These are phyloP conservation scores for Rhynchosporium graminicola DNA, from an alignment of 2,329 filamentous ascomycete genomes.

Conservation along the genomic window DNA sequence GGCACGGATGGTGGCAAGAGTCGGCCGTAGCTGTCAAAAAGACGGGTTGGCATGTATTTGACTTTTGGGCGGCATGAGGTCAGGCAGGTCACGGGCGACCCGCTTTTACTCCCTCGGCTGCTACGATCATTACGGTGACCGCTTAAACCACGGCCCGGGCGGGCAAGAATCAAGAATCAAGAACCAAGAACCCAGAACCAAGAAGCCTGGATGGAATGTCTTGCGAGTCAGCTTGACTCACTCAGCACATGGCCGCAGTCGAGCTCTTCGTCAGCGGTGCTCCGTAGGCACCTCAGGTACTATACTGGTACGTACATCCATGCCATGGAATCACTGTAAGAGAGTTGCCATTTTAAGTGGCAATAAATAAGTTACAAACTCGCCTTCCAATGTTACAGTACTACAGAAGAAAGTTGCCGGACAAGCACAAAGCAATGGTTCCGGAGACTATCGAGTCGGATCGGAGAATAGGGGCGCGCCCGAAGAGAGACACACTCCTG, in stretches of 20 bases:
- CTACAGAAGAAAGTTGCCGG: background rate
- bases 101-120: background rate
- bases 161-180: background rate
- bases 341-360: background rate
- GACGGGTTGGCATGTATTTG: background rate
- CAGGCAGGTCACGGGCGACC: background rate
- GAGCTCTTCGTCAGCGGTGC: conserved; percentile 5
- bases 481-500: background rate
- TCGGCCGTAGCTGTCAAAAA: background rate
- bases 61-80: background rate
- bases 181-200: too few species aligned
- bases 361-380: conserved; percentile 2
- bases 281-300: background rate
- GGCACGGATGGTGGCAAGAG: background rate
- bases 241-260: conserved; percentile 2
- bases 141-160: background rate
- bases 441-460: conserved; percentile 10
- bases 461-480: background rate
- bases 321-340: background rate
- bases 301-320: background rate
- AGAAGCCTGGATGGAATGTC: background rate
- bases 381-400: background rate
- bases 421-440: background rate
- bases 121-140: conserved; percentile 6
- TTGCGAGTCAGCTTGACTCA: conserved; percentile 23